Evolutionary conservation across 1,284 basidiomycete species (phyloP).

Genomic region (Fomes fomentarius): DNA sequence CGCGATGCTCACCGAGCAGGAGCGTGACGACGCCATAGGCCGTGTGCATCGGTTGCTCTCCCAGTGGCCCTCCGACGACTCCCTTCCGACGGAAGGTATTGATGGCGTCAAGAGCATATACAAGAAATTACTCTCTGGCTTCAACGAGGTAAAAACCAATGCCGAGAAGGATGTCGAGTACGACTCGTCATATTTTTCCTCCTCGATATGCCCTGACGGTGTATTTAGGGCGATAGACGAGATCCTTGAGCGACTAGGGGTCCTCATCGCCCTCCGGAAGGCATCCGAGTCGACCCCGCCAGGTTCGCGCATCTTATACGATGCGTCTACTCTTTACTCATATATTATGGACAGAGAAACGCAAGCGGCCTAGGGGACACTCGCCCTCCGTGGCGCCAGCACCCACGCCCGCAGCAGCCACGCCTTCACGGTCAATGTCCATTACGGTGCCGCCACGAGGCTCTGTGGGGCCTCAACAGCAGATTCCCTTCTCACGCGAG

Average conservation of each 20-base stretch:
- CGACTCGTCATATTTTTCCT: conserved; percentile 7
- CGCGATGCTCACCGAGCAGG: conserved; percentile 51
- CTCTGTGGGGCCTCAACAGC: conserved; percentile 59
- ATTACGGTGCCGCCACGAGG: conserved; percentile 58
- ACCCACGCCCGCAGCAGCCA: conserved; percentile 42
- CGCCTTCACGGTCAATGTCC: conserved; percentile 41
- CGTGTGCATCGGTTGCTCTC: conserved; percentile 72
- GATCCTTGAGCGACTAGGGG: conserved; percentile 66
- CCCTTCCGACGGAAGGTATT: conserved; percentile 64
- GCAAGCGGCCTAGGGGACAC: conserved; percentile 71
- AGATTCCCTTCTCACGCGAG: conserved; percentile 62
- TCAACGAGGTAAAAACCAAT: conserved; percentile 61
- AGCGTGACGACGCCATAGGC: conserved; percentile 60
- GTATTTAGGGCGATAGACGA: conserved; percentile 64
- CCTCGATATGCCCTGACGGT: background rate
- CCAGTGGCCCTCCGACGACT: conserved; percentile 73
- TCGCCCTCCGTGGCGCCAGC: conserved; percentile 57
- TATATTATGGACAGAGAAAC: conserved; percentile 53
- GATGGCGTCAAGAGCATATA: conserved; percentile 64
- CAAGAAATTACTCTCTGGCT: conserved; percentile 60
- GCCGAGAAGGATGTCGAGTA: conserved; percentile 71
- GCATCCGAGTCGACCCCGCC: conserved; percentile 61
- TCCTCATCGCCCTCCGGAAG: conserved; percentile 71
- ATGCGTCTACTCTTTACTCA: background rate
- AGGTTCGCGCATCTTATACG: conserved; percentile 44